These are phyloP conservation scores for Candida lessepsii DNA, from an alignment of 805 yeast species.

Conservation along the genomic window DNA sequence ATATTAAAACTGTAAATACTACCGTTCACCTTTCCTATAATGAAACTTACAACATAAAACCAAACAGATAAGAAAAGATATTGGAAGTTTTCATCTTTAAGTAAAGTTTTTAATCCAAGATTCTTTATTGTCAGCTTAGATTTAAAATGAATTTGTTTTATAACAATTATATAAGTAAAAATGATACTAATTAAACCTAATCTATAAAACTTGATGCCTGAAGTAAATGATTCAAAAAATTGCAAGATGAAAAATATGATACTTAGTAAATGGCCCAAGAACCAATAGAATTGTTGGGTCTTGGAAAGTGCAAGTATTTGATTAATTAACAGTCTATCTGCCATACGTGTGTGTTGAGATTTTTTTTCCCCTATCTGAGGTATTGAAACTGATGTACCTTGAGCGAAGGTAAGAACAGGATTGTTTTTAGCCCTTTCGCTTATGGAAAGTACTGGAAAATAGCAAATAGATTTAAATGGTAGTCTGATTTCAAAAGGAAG, in stretches of 20 bases:
- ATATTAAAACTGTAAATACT: conserved; percentile 34
- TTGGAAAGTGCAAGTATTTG: conserved; percentile 13
- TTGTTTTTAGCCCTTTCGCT: too few species aligned
- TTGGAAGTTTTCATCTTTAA: conserved; percentile 42
- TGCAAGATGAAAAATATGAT: conserved; percentile 40
- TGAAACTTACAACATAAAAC: conserved; percentile 28
- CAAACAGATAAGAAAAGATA: conserved; percentile 34
- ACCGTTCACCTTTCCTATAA: conserved; percentile 38
- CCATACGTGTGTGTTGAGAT: conserved; percentile 5
- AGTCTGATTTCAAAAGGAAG: too few species aligned
- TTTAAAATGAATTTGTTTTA: conserved; percentile 54
- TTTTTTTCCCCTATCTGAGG: conserved; percentile 7
- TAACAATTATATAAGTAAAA: conserved; percentile 60
- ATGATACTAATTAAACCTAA: conserved; percentile 49
- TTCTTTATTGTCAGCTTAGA: conserved; percentile 11
- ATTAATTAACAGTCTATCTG: conserved; percentile 6
- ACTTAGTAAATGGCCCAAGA: conserved; percentile 56
- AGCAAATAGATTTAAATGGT: too few species aligned
- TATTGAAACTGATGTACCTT: too few species aligned
- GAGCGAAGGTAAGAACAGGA: too few species aligned
- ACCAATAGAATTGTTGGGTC: conserved; percentile 72
- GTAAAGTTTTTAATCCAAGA: conserved; percentile 10
- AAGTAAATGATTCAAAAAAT: conserved; percentile 40
- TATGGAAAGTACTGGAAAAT: too few species aligned
- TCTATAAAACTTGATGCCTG: conserved; percentile 26